Conservation (phyloP, 2,329 filamentous ascomycete genomes). For the Microsporum ferrugineum region DNA sequence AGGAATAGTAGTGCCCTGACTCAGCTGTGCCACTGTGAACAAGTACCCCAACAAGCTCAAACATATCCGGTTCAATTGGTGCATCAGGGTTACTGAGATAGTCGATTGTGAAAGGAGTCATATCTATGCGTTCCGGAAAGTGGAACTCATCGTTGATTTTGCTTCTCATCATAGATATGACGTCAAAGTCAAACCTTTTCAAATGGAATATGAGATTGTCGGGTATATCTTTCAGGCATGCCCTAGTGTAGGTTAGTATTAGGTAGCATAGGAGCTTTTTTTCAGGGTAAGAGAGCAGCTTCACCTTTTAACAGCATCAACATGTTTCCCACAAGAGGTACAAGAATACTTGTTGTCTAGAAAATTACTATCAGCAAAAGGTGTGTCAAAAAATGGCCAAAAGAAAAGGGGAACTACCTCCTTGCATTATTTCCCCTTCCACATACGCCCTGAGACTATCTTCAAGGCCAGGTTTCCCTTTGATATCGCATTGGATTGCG, state of each 20-base stretch:
- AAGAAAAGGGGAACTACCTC: conserved; percentile 41
- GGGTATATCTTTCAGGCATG: conserved; percentile 83
- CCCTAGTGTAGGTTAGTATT: conserved; percentile 38
- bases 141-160: conserved; percentile 95
- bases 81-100: conserved; percentile 56
- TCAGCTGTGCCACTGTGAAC: conserved; percentile 89
- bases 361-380: conserved; percentile 15
- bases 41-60: conserved; percentile 88
- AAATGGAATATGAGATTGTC: conserved; percentile 93
- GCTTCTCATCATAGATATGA: conserved; percentile 59
- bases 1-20: conserved; percentile 95
- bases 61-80: conserved; percentile 56
- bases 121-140: conserved; percentile 73
- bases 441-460: conserved; percentile 93
- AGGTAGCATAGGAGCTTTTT: not conserved
- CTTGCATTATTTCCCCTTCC: conserved; percentile 91
- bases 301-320: conserved; percentile 81
- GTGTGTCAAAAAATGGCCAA: not conserved
- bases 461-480: conserved; percentile 70
- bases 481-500: conserved; percentile 91
- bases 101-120: conserved; percentile 82
- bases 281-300: conserved; percentile 9
- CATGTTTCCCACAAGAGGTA: conserved; percentile 74
- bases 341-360: conserved; percentile 96
- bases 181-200: conserved; percentile 47